Conservation (phyloP, 179 eudicot genomes). For the Spinacia oleracea region DNA sequence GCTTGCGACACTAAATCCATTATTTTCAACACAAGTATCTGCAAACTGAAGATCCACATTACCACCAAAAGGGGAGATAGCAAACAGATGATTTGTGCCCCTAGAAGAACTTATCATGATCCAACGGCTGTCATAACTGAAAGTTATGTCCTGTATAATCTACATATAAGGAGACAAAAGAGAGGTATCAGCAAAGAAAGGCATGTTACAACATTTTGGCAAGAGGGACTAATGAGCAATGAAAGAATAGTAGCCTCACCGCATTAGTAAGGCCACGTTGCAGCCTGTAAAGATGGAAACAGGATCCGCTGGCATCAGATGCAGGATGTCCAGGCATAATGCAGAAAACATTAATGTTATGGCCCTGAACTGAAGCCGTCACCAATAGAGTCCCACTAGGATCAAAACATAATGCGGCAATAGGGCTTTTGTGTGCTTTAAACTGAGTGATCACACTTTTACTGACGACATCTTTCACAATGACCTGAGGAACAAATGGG, state of each 20-base stretch:
- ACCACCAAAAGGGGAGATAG: conserved; percentile 81
- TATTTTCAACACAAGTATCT: conserved; percentile 39
- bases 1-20: conserved; percentile 31
- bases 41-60: conserved; percentile 41
- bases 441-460: conserved; percentile 76
- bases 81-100: conserved; percentile 84
- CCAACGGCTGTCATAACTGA: conserved; percentile 86
- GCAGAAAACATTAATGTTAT: conserved; percentile 77
- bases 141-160: conserved; percentile 91
- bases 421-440: conserved; percentile 83
- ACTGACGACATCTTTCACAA: conserved; percentile 68
- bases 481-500: conserved; percentile 47
- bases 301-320: conserved; percentile 47
- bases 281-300: conserved; percentile 76
- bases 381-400: conserved; percentile 82
- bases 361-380: conserved; percentile 87
- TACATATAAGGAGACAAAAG: conserved; percentile 24
- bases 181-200: conserved; percentile 3
- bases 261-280: conserved; percentile 93
- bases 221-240: background rate
- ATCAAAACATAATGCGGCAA: conserved; percentile 77
- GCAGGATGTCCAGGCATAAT: conserved; percentile 51
- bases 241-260: conserved; percentile 44
- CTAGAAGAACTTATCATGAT: conserved; percentile 81
- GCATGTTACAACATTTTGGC: background rate